These are phyloP conservation scores for Orobanche coerulescens DNA, from an alignment of 257 asterid species.

Conservation along the genomic window DNA sequence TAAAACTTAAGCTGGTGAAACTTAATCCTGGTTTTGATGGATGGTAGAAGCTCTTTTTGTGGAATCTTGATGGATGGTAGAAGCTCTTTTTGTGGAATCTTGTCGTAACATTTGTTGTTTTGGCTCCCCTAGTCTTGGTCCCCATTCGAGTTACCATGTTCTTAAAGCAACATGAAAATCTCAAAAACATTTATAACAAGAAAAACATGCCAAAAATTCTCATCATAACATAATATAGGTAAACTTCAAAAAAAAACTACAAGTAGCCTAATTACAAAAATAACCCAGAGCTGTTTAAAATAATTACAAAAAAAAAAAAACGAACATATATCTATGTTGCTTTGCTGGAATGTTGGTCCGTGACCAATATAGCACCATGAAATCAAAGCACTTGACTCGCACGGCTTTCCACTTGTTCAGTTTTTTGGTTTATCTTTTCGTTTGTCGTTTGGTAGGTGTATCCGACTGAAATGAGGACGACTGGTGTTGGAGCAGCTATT, in stretches of 20 bases:
- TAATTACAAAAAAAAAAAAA: too few species aligned
- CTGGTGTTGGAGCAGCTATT: conserved; percentile 50
- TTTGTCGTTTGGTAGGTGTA: conserved; percentile 37
- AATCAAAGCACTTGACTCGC: neutral
- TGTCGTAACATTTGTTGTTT: neutral
- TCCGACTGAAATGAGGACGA: conserved; percentile 56
- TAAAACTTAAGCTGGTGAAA: neutral
- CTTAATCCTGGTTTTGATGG: neutral
- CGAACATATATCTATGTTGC: too few species aligned
- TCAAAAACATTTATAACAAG: neutral
- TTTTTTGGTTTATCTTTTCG: neutral
- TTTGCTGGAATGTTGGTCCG: too few species aligned
- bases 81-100: too few species aligned
- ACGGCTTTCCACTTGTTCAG: neutral
- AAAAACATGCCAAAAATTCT: too few species aligned
- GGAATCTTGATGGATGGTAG: neutral
- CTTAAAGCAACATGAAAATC: too few species aligned
- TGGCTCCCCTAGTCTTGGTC: neutral
- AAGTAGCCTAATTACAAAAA: too few species aligned
- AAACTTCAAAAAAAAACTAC: too few species aligned
- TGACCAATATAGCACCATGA: too few species aligned
- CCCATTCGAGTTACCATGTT: neutral
- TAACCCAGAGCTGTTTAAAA: too few species aligned
- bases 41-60: neutral
- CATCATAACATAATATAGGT: too few species aligned